Evolutionary conservation across 345 rosid genomes (phyloP), one percentile per base, ranked within the genome.

Genomic region (Noccaea bulbosa): DNA sequence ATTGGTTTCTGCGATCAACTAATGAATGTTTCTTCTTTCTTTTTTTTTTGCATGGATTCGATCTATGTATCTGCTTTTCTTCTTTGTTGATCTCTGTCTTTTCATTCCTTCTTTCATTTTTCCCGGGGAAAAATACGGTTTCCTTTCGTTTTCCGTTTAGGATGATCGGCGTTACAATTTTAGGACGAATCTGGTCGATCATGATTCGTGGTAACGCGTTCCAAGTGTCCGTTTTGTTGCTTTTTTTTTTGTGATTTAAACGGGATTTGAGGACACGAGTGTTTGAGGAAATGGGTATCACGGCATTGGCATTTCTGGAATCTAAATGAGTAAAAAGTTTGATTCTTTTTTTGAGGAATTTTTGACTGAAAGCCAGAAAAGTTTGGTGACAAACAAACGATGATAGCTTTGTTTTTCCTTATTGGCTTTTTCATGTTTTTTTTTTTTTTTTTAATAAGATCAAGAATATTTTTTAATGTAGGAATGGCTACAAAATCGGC

Each of bases 401-500:
- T 39, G 38, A 10, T 50, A 20, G 37, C 47, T 65, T 49, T 48
- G 20, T 20, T 17, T 17, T 64, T 40, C 34, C 5, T 47, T 12
- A 17, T 12, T 12, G 63, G 34, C 6, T 22, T 44, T 58, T 58
- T 4, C 38, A 58, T 70, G 50, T 47, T 59, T 17, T 48, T 64
- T 3, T 51, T 24, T 1, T 17, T 17, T 17, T 51, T 24, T 1
- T 17, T 17, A 0, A 17, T 24, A 24, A 15, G 40, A 51, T 17
- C 20, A 50, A 20, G 35, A 24, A 5, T 20, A 3, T 14, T 8
- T 9, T 9, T 38, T 53, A 6, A 10, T 34, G 62, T 62, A 41
- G 62, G 41, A 51, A 53, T 71, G 76, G 69, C 47, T 43, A 52
- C 69, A 20, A 52, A 71, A 4, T 12, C 91, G 20, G 88, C 82